Base-by-base conservation (phyloP, 768 basidiomycete genomes). In the Suillus hirtellus region DNA sequence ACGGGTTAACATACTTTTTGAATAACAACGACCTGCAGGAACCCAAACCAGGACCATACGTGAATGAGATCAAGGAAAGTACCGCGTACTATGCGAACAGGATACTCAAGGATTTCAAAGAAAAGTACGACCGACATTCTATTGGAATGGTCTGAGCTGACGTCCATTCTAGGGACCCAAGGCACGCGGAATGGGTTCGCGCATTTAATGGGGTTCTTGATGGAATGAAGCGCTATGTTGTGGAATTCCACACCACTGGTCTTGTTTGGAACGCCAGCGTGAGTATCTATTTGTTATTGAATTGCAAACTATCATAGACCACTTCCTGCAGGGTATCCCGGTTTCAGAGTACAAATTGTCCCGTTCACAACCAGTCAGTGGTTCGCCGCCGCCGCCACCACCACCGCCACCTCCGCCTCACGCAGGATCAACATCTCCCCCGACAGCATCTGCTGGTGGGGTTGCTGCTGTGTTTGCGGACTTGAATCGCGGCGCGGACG, bases 91-190 rank as follows among this genome's bases (percentile, higher is more conserved):
- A 94, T 74, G 89, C 88, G 1, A 93, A 97, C 76, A 87, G 89
- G 63, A 84, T 99, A 53, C 88, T 95, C 76, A 93, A 95, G 75
- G 93, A 96, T 66, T 93, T 84, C 82, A 99, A 94, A 75, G 92
- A 93, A 8, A 93, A 93, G 96, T 95, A 64, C 63, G 90, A 72
- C 3, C 66, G 14, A 43, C 50, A 50, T 24, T n/a, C 11, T 43
- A 14, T n/a, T 58, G 63, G 31, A 34, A 59, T 34, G n/a, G 40
- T 59, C 42, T 44, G 58, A 38, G 11, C 21, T 73, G 34, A 69
- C 55, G 24, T 19, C 40, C 21, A 50, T 64, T 40, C n/a, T 69
- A 98, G 96, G 72, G 91, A 98, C 71, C 78, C 87, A 12, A 90
- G 88, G 68, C 95, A 96, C 68, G 83, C 87, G 17, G 93, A 95